These are phyloP conservation scores for Cyberlindnera americana DNA, from an alignment of 805 yeast species.

Conservation along the genomic window DNA sequence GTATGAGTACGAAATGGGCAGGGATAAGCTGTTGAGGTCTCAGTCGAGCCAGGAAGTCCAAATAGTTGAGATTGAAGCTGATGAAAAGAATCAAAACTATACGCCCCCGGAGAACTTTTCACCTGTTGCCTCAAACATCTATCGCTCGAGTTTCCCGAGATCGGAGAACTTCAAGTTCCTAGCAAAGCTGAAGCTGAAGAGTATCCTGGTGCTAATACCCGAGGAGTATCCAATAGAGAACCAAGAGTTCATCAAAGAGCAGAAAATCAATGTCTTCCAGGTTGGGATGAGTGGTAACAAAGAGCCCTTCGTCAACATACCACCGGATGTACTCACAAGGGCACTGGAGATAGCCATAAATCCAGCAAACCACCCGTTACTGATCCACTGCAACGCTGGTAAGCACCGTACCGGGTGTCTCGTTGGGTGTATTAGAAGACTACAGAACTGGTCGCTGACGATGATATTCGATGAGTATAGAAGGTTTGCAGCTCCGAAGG, in stretches of 20 bases:
- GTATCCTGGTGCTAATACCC: slow-evolving; percentile 81
- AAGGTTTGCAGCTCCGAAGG: slow-evolving; percentile 91
- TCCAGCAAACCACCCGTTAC: slow-evolving; percentile 85
- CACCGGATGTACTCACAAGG: slow-evolving; percentile 63
- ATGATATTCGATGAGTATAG: slow-evolving; percentile 96
- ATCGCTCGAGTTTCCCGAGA: slow-evolving; percentile 87
- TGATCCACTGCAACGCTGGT: slow-evolving; percentile 95
- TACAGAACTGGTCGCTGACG: slow-evolving; percentile 90
- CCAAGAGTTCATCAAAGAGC: slow-evolving; percentile 52
- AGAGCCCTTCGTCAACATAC: slow-evolving; percentile 83
- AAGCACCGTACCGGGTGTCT: slow-evolving; percentile 96
- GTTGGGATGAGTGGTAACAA: slow-evolving; percentile 95
- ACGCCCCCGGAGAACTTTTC: slow-evolving; percentile 89
- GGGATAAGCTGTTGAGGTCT: neutral
- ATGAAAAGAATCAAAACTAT: slow-evolving; percentile 20
- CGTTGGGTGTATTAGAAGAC: slow-evolving; percentile 84
- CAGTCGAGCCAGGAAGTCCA: slow-evolving; percentile 1
- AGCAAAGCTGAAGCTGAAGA: slow-evolving; percentile 56
- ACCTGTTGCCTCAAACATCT: slow-evolving; percentile 72
- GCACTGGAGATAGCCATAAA: slow-evolving; percentile 79
- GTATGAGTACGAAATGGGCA: slow-evolving; percentile 5
- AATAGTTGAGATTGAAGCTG: slow-evolving; percentile 19
- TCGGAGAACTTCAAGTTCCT: slow-evolving; percentile 76
- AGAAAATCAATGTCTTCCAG: slow-evolving; percentile 71
- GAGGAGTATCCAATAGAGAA: slow-evolving; percentile 88